These are phyloP conservation scores for Silene uniflora DNA, from an alignment of 148 eudicot species.

Conservation along the genomic window DNA sequence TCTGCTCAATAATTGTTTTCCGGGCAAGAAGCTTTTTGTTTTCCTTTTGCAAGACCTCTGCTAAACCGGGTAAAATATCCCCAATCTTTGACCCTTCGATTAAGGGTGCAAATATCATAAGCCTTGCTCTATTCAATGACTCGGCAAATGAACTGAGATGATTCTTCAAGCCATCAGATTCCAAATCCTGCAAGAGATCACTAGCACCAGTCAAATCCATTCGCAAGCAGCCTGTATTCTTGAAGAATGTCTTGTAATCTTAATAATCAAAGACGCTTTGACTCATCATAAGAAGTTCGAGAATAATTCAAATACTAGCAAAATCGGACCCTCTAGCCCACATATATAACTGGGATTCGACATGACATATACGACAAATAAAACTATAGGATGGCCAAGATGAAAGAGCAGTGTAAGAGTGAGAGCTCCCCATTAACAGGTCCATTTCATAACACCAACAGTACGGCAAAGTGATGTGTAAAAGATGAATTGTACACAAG, in stretches of 20 bases:
- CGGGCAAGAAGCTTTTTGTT: constrained; percentile 90
- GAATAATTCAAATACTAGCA: neutral
- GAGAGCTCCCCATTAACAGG: neutral
- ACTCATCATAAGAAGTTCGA: neutral
- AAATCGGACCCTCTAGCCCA: neutral
- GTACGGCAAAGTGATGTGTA: neutral
- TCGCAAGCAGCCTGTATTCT: neutral
- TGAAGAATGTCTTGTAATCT: neutral
- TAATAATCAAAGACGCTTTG: too few species aligned
- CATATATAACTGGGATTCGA: too few species aligned
- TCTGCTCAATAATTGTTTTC: constrained; percentile 82
- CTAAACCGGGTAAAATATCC: constrained; percentile 68
- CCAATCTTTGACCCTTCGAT: constrained; percentile 51
- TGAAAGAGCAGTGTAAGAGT: neutral
- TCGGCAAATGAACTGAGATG: constrained; percentile 69
- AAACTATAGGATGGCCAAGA: neutral
- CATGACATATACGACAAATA: neutral
- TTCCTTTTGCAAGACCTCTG: constrained; percentile 77
- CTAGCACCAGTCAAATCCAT: constrained; percentile 6
- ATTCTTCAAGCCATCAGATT: constrained; percentile 61
- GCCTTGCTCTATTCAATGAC: constrained; percentile 65
- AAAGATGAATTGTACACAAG: neutral
- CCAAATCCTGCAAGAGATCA: constrained; percentile 53
- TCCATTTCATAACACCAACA: neutral
- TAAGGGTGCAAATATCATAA: constrained; percentile 58